Base-by-base conservation (phyloP, 352 stramenopile genomes). In the Stephanocyclus meneghinianus region DNA sequence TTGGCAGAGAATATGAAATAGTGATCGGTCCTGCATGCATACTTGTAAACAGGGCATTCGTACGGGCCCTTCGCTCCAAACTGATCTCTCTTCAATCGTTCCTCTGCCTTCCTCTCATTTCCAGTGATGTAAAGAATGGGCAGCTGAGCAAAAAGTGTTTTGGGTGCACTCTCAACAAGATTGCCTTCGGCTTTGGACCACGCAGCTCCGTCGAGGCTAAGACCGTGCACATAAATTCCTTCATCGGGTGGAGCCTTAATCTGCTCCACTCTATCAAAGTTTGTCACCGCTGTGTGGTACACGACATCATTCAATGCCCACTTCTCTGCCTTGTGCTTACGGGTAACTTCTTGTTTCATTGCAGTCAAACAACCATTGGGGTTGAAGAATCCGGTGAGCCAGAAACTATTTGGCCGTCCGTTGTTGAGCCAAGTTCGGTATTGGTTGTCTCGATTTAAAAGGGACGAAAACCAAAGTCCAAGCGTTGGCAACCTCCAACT, bases 281-380 rank as follows among this genome's bases (percentile, higher is more conserved):
- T 91, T 29, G 95, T 98, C 18, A 99, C 96, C 83, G 98, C 96
- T 0, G 95, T 98, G 81, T 98, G 95, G 82, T 98, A 98, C 2
- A 99, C 94, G 2, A 99, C 96, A 78, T 99, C 96, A 82, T 99
- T 96, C 8, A 99, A 88, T 13, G 96, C 95, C 97, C 96, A 99
- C 18, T 77, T 77, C 21, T 74, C 53, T 47, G 35, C 53, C 30
- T 65, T 74, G 40, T 74, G 66, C 18, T 74, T 65, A 15, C 66
- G 10, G 48, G 96, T 98, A 2, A 99, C 97, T 80, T 99, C 97
- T 83, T 99, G 97, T 87, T 99, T 99, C 95, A 99, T 99, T 47
- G 96, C 96, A 53, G 97, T 99, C 44, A 99, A 91, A 90, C 98
- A 98, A 15, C 96, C 97, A 78, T 98, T 95, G 21, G 97, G 97